Percentiles rank a stretch among this genome's conserved stretches.
Conservation (phyloP, 352 stramenopile genomes). For the Pythium aphanidermatum region DNA sequence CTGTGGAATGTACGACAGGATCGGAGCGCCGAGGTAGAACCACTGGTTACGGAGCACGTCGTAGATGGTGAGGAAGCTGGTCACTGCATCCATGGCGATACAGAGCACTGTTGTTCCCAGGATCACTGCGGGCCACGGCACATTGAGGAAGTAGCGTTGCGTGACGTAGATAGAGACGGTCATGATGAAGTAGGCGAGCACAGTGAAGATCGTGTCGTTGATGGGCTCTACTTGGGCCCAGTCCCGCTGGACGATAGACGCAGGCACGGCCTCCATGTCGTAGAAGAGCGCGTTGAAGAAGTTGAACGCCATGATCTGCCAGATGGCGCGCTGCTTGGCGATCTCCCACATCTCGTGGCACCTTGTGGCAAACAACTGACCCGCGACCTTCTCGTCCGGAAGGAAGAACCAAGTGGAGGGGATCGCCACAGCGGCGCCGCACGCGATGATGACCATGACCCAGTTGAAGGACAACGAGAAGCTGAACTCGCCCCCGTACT, state of each 20-base stretch:
- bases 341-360: conserved; percentile 12
- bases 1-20: conserved; percentile 18
- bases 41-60: conserved; percentile 24
- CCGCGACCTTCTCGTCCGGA: conserved; percentile 5
- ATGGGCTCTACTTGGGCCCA: conserved; percentile 22
- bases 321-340: conserved; percentile 20
- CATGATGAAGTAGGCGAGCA: conserved; percentile 16
- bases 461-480: conserved; percentile 22
- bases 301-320: conserved; percentile 25
- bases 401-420: conserved; percentile 17
- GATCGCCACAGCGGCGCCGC: conserved; percentile 6
- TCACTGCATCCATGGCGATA: conserved; percentile 17
- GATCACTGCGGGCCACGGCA: conserved; percentile 15
- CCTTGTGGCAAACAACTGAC: conserved; percentile 1
- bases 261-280: conserved; percentile 17
- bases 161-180: conserved; percentile 18
- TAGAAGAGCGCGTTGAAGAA: conserved; percentile 26
- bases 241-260: conserved; percentile 17
- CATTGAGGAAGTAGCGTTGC: conserved; percentile 19
- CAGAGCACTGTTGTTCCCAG: conserved; percentile 15
- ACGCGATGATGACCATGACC: conserved; percentile 15
- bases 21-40: conserved; percentile 24
- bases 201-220: conserved; percentile 21
- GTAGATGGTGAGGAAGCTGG: conserved; percentile 21
- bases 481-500: conserved; percentile 17